Evolutionary conservation across 2,329 filamentous ascomycete species (phyloP), one percentile per base, ranked within the genome.

Genomic region (Fusarium dimerum): DNA sequence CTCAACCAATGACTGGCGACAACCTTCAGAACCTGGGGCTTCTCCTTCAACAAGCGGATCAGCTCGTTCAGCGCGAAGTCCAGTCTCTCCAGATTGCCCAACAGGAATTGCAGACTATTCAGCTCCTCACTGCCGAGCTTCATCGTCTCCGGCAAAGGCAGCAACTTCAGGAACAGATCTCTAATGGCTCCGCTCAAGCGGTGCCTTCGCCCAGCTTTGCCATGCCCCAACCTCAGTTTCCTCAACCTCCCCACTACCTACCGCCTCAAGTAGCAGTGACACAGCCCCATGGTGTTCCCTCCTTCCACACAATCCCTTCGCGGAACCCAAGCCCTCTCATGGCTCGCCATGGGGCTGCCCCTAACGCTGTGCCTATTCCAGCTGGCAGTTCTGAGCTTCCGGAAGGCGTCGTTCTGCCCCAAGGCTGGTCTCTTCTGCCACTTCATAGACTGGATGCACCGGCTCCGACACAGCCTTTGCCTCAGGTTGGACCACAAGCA

Each of bases 21-120:
- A 69, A 66, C 40, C 45, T 73, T n/a, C 68, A 71, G 41, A 75
- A 77, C 2, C 78, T 88, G 26, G 78, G 83, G 45, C 71, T 75
- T 13, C 83, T 90, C 50, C 73, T 94, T 34, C 75, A 80, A 34
- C 80, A 86, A 40, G 78, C 90, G 13, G 87, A 91, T 59, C 81
- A 86, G 49, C 82, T 88, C 48, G 78, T 94, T 20, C 78, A 86
- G 60, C 81, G 84, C 50, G 88, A 92, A 64, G 78, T 90, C 34
- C 78, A 82, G 43, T 75, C 73, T 40, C 74, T 93, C 16, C 82
- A 86, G 43, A 66, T 81, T 34, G 83, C 84, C 15, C 82, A 88
- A 46, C 81, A 86, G 34, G 88, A 94, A 66, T 68, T 92, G 5
- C 80, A 84, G 44, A 73, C 83, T n/a, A 74, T 92, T n/a, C 81